A percentile compares a stretch with the other conserved stretches of the same genome.
Evolutionary conservation across 2,329 filamentous ascomycete species (phyloP).

Genomic region (Plenodomus biglobosus): DNA sequence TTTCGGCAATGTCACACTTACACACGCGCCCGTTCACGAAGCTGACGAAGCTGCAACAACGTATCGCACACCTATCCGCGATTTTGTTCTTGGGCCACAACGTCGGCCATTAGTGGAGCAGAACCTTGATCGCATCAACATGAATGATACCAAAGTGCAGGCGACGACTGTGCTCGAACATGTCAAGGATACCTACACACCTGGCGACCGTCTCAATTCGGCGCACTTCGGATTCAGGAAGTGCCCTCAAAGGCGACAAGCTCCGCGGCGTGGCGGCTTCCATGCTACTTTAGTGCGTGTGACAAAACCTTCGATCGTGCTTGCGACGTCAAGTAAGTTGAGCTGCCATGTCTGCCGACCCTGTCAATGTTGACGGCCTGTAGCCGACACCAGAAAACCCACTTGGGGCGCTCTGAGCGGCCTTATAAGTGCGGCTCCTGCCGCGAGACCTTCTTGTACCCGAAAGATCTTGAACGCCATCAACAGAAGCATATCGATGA

Average conservation of each 20-base stretch:
- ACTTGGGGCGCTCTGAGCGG: slow-evolving; percentile 26
- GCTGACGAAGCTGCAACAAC: slow-evolving; percentile 5
- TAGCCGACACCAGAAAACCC: slow-evolving; percentile 40
- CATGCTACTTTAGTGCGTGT: slow-evolving; percentile 26
- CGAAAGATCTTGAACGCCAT: slow-evolving; percentile 39
- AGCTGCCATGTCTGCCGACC: slow-evolving; percentile 1
- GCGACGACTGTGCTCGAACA: slow-evolving; percentile 29
- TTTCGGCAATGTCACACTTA: slow-evolving; percentile 2
- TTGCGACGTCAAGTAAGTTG: slow-evolving; percentile 41
- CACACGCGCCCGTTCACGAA: slow-evolving; percentile 7
- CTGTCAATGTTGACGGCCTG: slow-evolving; percentile 8
- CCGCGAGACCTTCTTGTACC: slow-evolving; percentile 38
- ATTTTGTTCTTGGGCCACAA: slow-evolving; percentile 6
- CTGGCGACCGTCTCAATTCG: slow-evolving; percentile 28
- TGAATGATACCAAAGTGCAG: slow-evolving; percentile 32
- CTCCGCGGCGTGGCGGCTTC: slow-evolving; percentile 30
- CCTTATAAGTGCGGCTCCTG: slow-evolving; percentile 39
- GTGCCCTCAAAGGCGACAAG: slow-evolving; percentile 23
- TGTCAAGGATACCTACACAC: slow-evolving; percentile 33
- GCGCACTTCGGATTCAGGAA: slow-evolving; percentile 1
- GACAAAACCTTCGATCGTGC: slow-evolving; percentile 32
- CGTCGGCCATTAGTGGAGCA: slow-evolving; percentile 10
- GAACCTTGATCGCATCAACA: slow-evolving; percentile 19
- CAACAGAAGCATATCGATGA: slow-evolving; percentile 28
- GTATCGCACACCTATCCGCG: slow-evolving; percentile 7